Evolutionary conservation across 257 asterid species (phyloP).

Genomic region (Cordia subcordata): DNA sequence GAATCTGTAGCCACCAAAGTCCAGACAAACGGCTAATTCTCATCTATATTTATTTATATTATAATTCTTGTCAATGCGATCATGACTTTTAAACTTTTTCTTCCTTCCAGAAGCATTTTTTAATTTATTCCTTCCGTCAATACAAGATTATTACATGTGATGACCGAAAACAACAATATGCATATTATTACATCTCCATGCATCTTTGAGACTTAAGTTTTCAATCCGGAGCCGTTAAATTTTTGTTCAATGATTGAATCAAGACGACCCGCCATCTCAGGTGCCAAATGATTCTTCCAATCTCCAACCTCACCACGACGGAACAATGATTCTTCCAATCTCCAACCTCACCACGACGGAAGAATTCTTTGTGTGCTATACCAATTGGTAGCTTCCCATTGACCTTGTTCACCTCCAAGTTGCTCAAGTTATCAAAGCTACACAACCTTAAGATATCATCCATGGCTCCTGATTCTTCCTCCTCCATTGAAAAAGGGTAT

Average conservation of each 20-base stretch:
- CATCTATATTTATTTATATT: too few species aligned
- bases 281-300: constrained; percentile 5
- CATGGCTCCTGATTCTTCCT: constrained; percentile 8
- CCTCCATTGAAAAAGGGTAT: constrained; percentile 1
- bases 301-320: constrained; percentile 10
- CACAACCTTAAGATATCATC: constrained; percentile 8
- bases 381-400: constrained; percentile 1
- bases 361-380: background rate
- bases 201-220: background rate
- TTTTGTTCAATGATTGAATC: constrained; percentile 1
- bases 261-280: background rate
- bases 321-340: too few species aligned
- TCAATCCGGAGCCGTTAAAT: constrained; percentile 1
- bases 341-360: too few species aligned
- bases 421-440: constrained; percentile 10
- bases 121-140: too few species aligned
- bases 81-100: too few species aligned
- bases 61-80: too few species aligned
- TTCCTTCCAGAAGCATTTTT: too few species aligned
- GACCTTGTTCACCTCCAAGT: constrained; percentile 13
- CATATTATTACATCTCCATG: too few species aligned
- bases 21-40: too few species aligned
- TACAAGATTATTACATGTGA: too few species aligned
- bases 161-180: too few species aligned
- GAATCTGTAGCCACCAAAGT: too few species aligned